These are phyloP conservation scores for Solanum verrucosum DNA, from an alignment of 257 asterid genomes.

Conservation along the genomic window DNA sequence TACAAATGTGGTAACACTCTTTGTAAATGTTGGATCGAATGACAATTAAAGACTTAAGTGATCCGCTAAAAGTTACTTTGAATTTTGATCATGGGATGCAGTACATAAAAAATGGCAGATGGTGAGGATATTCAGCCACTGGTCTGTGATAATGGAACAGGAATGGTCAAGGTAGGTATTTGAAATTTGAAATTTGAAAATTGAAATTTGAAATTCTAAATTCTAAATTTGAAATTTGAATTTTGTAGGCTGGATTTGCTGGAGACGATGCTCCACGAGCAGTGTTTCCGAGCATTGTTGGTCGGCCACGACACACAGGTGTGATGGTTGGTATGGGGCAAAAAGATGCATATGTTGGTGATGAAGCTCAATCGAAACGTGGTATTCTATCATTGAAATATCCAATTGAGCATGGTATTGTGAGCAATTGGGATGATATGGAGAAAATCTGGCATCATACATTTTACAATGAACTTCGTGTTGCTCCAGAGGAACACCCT, in stretches of 20 bases:
- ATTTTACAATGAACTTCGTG: constrained; percentile 19
- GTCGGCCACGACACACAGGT: constrained; percentile 25
- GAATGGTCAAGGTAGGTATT: constrained; percentile 4
- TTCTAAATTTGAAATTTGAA: too few species aligned
- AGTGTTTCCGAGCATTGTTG: constrained; percentile 28
- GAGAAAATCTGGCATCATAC: constrained; percentile 25
- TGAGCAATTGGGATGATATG: constrained; percentile 23
- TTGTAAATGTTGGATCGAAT: too few species aligned
- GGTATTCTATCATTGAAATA: constrained; percentile 22
- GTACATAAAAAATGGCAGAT: constrained; percentile 1
- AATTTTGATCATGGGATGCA: not conserved
- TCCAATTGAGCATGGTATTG: constrained; percentile 28
- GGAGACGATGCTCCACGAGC: constrained; percentile 32
- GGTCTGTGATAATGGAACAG: constrained; percentile 6
- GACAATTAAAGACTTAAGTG: not conserved
- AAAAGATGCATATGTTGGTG: constrained; percentile 28
- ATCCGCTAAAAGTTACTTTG: too few species aligned
- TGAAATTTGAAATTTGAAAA: too few species aligned
- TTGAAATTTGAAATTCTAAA: too few species aligned
- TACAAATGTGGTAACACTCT: not conserved
- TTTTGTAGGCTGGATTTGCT: constrained; percentile 22
- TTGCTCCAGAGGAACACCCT: constrained; percentile 22
- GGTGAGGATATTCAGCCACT: constrained; percentile 13
- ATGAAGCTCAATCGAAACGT: constrained; percentile 28
- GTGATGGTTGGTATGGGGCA: constrained; percentile 31